These are phyloP conservation scores for Tagetes erecta DNA, from an alignment of 129 eudicot genomes.

Conservation along the genomic window DNA sequence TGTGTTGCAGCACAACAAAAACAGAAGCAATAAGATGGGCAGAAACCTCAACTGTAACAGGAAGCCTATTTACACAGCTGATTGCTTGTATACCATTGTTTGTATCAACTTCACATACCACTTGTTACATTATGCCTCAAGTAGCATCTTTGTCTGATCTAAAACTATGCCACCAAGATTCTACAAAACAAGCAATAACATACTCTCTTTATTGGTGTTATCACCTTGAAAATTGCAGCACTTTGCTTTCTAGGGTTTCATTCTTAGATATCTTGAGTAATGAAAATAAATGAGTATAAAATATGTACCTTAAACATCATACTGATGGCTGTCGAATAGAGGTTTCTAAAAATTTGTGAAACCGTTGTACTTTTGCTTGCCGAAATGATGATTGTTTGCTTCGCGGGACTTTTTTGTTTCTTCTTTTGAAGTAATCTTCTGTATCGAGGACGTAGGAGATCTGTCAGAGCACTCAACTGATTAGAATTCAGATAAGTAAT, in stretches of 20 bases:
- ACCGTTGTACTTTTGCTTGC: conserved; percentile 54
- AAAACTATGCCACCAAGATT: conserved; percentile 24
- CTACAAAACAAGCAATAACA: conserved; percentile 25
- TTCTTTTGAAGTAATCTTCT: conserved; percentile 70
- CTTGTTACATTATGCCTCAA: conserved; percentile 22
- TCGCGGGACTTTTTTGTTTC: conserved; percentile 24
- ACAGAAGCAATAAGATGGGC: conserved; percentile 34
- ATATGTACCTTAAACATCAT: conserved; percentile 32
- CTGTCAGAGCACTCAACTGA: conserved; percentile 47
- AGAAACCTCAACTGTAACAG: conserved; percentile 24
- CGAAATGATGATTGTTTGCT: conserved; percentile 24
- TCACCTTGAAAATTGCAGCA: not conserved
- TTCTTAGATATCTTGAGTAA: not conserved
- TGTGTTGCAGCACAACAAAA: conserved; percentile 32
- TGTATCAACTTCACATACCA: conserved; percentile 27
- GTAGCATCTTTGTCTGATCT: conserved; percentile 10
- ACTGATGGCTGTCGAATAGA: conserved; percentile 24
- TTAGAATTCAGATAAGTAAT: conserved; percentile 25
- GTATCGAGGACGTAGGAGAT: conserved; percentile 95
- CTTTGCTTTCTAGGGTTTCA: not conserved
- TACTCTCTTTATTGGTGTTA: not conserved
- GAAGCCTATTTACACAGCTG: conserved; percentile 37
- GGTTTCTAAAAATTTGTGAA: conserved; percentile 58
- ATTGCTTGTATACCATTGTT: conserved; percentile 17
- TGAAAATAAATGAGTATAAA: not conserved